A percentile compares a stretch with the other conserved stretches of the same genome.
phyloP scores from a whole-genome alignment of 1,284 basidiomycete genomes.

The Melampsora americana region DNA sequence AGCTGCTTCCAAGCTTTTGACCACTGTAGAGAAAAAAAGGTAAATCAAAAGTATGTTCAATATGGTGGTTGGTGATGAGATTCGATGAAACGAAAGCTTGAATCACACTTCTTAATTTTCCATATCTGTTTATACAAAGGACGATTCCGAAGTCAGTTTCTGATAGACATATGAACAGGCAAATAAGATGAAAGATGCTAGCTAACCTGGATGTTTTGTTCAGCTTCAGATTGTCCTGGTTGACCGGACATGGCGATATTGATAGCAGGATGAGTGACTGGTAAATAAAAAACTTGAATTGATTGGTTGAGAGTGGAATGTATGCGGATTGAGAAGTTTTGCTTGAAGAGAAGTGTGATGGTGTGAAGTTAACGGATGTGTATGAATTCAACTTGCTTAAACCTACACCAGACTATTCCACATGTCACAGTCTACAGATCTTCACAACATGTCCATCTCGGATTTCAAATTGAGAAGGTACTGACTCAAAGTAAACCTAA shows the following conservation, averaged over 20 bases:
- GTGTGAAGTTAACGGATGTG: too few species aligned
- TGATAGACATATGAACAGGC: background rate
- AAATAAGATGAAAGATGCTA: background rate
- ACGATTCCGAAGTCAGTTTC: background rate
- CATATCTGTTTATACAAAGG: slow-evolving; percentile 56
- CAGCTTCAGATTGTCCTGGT: slow-evolving; percentile 31
- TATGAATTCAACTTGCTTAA: slow-evolving; percentile 18
- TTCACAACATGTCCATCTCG: too few species aligned
- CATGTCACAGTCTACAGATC: too few species aligned
- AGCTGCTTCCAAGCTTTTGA: slow-evolving; percentile 86
- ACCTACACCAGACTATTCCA: too few species aligned
- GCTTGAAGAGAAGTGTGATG: too few species aligned
- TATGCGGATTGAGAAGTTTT: too few species aligned
- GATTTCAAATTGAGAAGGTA: too few species aligned
- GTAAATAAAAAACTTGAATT: too few species aligned
- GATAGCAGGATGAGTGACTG: too few species aligned
- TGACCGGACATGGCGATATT: slow-evolving; percentile 30
- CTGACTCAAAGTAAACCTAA: too few species aligned
- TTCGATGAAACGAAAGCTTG: slow-evolving; percentile 48
- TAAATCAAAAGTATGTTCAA: background rate
- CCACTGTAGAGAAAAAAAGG: slow-evolving; percentile 57
- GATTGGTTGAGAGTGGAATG: too few species aligned
- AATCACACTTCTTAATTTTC: slow-evolving; percentile 87
- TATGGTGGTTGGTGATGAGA: background rate
- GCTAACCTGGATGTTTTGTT: slow-evolving; percentile 44